Percentiles rank a stretch among this genome's conserved stretches.
phyloP scores from a whole-genome alignment of 2,329 filamentous ascomycete species.

The Tothia fuscella region DNA sequence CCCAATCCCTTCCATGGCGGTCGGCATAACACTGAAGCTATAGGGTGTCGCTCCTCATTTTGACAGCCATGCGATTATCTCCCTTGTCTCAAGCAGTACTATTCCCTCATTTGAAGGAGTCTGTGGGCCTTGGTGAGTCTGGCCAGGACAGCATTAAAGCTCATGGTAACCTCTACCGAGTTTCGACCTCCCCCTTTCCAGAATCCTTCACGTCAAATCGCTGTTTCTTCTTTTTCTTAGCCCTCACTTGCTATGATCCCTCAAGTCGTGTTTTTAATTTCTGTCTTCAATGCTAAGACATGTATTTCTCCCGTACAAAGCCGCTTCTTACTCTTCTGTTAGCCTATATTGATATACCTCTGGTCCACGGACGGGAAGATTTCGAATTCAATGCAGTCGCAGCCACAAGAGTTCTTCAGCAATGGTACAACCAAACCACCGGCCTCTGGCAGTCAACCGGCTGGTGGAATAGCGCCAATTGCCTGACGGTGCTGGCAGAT shows the following conservation, averaged over 20 bases:
- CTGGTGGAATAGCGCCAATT: slow-evolving; percentile 69
- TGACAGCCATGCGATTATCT: neutral
- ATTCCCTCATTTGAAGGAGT: no score
- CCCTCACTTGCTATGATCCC: neutral
- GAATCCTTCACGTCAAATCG: slow-evolving; percentile 15
- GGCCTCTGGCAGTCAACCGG: slow-evolving; percentile 52
- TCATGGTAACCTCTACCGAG: no score
- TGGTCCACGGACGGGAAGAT: neutral
- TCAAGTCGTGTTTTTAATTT: neutral
- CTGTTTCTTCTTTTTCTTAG: neutral
- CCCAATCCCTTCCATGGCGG: no score
- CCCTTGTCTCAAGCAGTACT: slow-evolving; percentile 16
- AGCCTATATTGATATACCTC: neutral
- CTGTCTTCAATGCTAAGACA: slow-evolving; percentile 2
- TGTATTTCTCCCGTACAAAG: neutral
- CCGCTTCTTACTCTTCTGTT: neutral
- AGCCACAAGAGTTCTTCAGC: slow-evolving; percentile 38
- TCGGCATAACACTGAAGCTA: no score
- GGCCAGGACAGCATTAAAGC: no score
- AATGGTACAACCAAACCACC: slow-evolving; percentile 47
- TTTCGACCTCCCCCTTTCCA: no score
- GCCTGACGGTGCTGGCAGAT: slow-evolving; percentile 50
- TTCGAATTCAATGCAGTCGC: slow-evolving; percentile 14
- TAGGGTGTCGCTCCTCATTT: no score
- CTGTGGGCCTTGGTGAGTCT: no score